Percentiles rank a stretch among this genome's conserved stretches.
phyloP scores from a whole-genome alignment of 441 rosid genomes.

The Heliophila coronopifolia region DNA sequence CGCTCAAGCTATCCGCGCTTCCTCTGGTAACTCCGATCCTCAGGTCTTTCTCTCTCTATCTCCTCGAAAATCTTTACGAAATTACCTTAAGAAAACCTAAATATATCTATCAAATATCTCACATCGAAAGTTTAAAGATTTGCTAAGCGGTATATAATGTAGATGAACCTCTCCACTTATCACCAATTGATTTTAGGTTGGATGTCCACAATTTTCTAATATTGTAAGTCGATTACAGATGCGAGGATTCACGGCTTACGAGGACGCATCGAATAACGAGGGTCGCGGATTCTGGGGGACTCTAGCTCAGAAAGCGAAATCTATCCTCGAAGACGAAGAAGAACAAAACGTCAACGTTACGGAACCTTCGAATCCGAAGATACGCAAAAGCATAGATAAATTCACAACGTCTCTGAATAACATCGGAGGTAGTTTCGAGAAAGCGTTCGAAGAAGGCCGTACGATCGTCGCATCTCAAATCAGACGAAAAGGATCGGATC shows the following conservation, averaged over 20 bases:
- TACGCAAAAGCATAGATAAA: conserved; percentile 67
- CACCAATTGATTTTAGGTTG: no score
- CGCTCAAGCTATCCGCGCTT: conserved; percentile 75
- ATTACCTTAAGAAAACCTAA: conserved; percentile 5
- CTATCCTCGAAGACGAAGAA: conserved; percentile 79
- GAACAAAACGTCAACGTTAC: conserved; percentile 14
- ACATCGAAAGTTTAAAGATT: no score
- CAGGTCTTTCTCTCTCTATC: conserved; percentile 36
- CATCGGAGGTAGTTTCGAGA: conserved; percentile 79
- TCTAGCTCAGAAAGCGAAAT: conserved; percentile 89
- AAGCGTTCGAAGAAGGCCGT: conserved; percentile 81
- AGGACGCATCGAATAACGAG: conserved; percentile 44
- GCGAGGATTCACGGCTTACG: conserved; percentile 72
- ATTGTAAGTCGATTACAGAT: no score
- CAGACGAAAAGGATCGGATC: conserved; percentile 66
- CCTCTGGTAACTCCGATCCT: no score
- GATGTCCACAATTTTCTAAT: no score
- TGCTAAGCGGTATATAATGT: no score
- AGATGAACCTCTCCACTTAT: no score
- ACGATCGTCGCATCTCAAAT: conserved; percentile 65
- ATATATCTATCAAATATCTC: no score
- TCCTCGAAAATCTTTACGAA: background rate
- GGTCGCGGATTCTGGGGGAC: conserved; percentile 89
- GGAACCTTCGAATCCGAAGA: conserved; percentile 34
- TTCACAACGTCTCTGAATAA: conserved; percentile 72